A percentile compares a stretch with the other conserved stretches of the same genome.
These are phyloP conservation scores for Bidens hawaiensis DNA, from an alignment of 140 eudicot genomes.

Conservation along the genomic window DNA sequence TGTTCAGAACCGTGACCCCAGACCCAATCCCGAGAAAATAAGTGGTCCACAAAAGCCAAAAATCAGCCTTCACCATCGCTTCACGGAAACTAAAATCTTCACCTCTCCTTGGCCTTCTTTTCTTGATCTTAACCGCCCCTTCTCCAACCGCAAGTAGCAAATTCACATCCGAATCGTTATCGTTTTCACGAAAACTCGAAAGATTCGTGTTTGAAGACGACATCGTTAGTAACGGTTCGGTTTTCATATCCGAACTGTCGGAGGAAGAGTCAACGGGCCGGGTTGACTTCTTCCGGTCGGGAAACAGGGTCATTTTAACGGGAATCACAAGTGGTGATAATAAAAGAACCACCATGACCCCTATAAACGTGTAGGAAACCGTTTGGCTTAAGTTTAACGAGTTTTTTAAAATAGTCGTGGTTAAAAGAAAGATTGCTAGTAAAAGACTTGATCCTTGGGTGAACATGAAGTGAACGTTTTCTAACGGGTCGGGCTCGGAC, in stretches of 20 bases:
- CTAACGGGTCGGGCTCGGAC: slow-evolving; percentile 60
- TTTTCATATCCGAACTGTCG: slow-evolving; percentile 40
- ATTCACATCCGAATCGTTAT: slow-evolving; percentile 60
- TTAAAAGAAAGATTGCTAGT: slow-evolving; percentile 71
- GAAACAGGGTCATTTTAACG: slow-evolving; percentile 78
- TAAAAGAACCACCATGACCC: slow-evolving; percentile 56
- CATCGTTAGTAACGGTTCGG: slow-evolving; percentile 45
- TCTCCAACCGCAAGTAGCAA: slow-evolving; percentile 82
- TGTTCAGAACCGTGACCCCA: slow-evolving; percentile 82
- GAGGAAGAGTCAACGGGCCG: slow-evolving; percentile 38
- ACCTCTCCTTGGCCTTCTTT: slow-evolving; percentile 80
- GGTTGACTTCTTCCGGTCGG: slow-evolving; percentile 38
- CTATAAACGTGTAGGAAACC: slow-evolving; percentile 46
- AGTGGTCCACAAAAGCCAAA: slow-evolving; percentile 86
- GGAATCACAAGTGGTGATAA: slow-evolving; percentile 88
- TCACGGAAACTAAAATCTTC: slow-evolving; percentile 75
- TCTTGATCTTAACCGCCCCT: slow-evolving; percentile 68
- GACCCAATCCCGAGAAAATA: slow-evolving; percentile 87
- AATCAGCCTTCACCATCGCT: slow-evolving; percentile 84
- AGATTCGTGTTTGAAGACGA: slow-evolving; percentile 55
- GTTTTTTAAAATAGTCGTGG: slow-evolving; percentile 61
- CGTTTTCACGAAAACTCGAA: slow-evolving; percentile 37
- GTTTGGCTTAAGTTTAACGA: slow-evolving; percentile 30
- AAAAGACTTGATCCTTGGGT: slow-evolving; percentile 67
- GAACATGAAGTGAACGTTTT: slow-evolving; percentile 68